A percentile compares a stretch with the other conserved stretches of the same genome.
These are phyloP conservation scores for Fraxinus platypoda DNA, from an alignment of 305 asterid species.

Conservation along the genomic window DNA sequence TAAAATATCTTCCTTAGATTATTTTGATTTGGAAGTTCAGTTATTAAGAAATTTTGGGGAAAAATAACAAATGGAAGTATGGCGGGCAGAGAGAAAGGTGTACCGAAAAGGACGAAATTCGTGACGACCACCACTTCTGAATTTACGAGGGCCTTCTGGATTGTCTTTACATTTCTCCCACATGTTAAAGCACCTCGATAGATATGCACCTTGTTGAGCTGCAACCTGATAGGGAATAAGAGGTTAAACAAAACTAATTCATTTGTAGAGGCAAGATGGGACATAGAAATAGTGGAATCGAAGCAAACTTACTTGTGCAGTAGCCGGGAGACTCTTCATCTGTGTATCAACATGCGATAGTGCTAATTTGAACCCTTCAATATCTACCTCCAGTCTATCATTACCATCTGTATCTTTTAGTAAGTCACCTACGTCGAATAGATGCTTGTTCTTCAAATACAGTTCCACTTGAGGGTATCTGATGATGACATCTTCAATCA, in stretches of 20 bases:
- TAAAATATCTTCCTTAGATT: not conserved
- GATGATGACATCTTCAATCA: constrained; percentile 72
- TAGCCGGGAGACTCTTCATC: constrained; percentile 90
- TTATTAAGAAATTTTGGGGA: not conserved
- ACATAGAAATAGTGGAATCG: not conserved
- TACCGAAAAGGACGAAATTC: constrained; percentile 84
- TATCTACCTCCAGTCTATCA: constrained; percentile 59
- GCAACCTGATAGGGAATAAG: constrained; percentile 60
- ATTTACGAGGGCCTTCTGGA: constrained; percentile 97
- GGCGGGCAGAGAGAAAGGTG: not conserved
- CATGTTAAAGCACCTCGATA: constrained; percentile 72
- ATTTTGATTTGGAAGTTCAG: not conserved
- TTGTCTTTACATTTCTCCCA: constrained; percentile 42
- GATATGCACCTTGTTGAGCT: constrained; percentile 96
- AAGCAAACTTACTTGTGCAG: constrained; percentile 72
- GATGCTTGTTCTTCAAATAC: constrained; percentile 68
- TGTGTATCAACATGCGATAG: constrained; percentile 71
- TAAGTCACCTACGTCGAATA: constrained; percentile 52
- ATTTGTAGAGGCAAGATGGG: not conserved
- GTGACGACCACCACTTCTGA: constrained; percentile 87
- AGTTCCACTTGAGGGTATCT: constrained; percentile 90
- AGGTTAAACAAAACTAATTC: not conserved
- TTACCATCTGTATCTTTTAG: constrained; percentile 60
- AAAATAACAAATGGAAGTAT: not conserved
- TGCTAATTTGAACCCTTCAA: constrained; percentile 80